Evolutionary conservation across 2,329 filamentous ascomycete genomes (phyloP), one percentile per base, ranked within the genome.

Genomic region (Microcyclospora tardicrescens): DNA sequence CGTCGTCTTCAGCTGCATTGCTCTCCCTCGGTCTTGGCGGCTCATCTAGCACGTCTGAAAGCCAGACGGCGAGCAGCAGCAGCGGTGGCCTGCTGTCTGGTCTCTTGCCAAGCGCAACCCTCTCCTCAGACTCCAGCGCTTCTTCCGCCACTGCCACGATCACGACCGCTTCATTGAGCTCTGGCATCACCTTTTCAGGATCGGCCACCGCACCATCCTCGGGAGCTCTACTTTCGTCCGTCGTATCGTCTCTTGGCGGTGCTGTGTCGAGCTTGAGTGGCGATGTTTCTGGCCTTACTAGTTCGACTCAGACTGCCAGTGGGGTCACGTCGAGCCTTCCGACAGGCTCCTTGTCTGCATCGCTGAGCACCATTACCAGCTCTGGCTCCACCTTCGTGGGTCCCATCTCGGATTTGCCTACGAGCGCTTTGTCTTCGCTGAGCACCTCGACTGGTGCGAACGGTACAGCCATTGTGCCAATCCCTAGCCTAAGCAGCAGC

Each of bases 391-490:
- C 19, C 19, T 24, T 24, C 8, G 19, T 24, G 19, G 19, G 4
- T 8, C 19, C 19, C 19, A 24, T 8, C 19, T 28, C 15, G 38
- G 37, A 10, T 38, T 41, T 32, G 12, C 30, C 28, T n/a, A 30
- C 28, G 28, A 30, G 28, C 28, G 28, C 28, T 30, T 10, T n/a
- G 10, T 30, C 6, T 48, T 35, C 40, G 45, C 39, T 44, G 29
- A 48, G 43, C 40, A 49, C 48, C 2, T 37, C 39, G 2, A 44
- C 40, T 8, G 43, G 44, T 10, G 37, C 46, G 10, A 35, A 35
- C 31, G 50, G 47, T 13, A 43, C 49, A 0, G 47, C 46, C 8
- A 42, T 51, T 15, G 43, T 54, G 16, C 45, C 51, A 11, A 39
- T 54, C 13, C 44, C 50, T 27, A 43, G 34, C 37, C 37, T 38